Conservation (phyloP, 164 flowering plant genomes). For the Piper longum region DNA sequence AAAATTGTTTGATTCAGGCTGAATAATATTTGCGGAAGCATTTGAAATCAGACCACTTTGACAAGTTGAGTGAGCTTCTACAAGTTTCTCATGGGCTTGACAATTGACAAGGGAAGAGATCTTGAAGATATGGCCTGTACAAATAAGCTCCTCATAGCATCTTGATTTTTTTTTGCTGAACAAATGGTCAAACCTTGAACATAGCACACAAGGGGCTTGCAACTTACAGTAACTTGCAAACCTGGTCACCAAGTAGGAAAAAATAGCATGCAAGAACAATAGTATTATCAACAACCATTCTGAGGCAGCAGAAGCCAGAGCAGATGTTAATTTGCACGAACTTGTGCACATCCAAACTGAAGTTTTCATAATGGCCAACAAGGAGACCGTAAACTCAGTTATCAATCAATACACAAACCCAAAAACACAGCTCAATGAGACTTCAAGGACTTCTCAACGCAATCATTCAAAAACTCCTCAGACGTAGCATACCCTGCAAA, state of each 20-base stretch:
- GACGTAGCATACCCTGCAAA: neutral
- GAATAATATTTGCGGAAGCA: constrained; percentile 27
- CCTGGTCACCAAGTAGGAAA: constrained; percentile 46
- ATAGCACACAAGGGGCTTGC: constrained; percentile 60
- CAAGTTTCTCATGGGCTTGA: constrained; percentile 40
- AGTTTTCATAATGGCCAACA: constrained; percentile 28
- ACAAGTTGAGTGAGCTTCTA: constrained; percentile 40
- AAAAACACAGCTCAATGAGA: neutral
- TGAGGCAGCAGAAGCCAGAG: constrained; percentile 43
- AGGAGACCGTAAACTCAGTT: neutral
- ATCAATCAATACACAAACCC: neutral
- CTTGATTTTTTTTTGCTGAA: constrained; percentile 25
- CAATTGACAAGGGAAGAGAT: constrained; percentile 47
- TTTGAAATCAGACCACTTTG: constrained; percentile 45
- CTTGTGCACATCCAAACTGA: constrained; percentile 14
- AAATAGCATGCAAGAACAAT: constrained; percentile 56
- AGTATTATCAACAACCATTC: constrained; percentile 68
- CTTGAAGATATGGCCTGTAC: constrained; percentile 40
- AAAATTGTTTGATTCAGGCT: constrained; percentile 31
- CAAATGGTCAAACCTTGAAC: constrained; percentile 68
- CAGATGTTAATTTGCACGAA: constrained; percentile 9
- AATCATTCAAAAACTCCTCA: neutral
- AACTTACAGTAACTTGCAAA: constrained; percentile 56
- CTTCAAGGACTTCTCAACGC: neutral
- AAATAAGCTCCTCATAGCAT: constrained; percentile 48